Conservation (phyloP, 108 stramenopile species). For the Nitzschia putrida region DNA sequence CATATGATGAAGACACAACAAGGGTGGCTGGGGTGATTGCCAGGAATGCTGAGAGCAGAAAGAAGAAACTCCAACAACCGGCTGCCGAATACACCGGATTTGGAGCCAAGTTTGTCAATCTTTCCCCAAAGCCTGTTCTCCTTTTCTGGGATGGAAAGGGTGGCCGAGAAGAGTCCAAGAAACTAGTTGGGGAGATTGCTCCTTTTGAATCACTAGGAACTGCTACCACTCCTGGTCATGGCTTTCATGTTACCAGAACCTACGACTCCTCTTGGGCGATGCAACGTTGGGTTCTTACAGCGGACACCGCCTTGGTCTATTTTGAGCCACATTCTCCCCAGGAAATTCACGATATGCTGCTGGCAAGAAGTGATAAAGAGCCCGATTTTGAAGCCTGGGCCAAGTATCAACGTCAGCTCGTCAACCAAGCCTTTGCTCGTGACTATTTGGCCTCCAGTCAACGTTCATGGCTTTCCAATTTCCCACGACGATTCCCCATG, state of each 20-base stretch:
- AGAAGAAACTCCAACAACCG: conserved; percentile 43
- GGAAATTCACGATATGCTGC: conserved; percentile 29
- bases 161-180: conserved; percentile 45
- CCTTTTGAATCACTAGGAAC: conserved; percentile 83
- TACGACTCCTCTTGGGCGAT: conserved; percentile 61
- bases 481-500: conserved; percentile 70
- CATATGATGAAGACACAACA: conserved; percentile 11
- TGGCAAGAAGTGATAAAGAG: conserved; percentile 22
- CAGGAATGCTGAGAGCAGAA: conserved; percentile 17
- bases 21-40: conserved; percentile 13
- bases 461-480: conserved; percentile 69
- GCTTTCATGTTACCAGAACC: conserved; percentile 67
- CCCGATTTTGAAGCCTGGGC: conserved; percentile 11
- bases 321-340: conserved; percentile 65
- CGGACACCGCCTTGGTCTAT: conserved; percentile 65
- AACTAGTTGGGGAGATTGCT: conserved; percentile 65
- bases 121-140: conserved; percentile 57
- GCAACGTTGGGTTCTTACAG: conserved; percentile 72
- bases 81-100: conserved; percentile 77
- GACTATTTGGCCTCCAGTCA: conserved; percentile 65
- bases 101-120: conserved; percentile 83
- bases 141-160: conserved; percentile 81
- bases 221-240: conserved; percentile 75
- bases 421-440: conserved; percentile 62
- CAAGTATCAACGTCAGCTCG: conserved; percentile 60